Evolutionary conservation across 1,284 basidiomycete species (phyloP).

Genomic region (Cryptococcus wingfieldii): DNA sequence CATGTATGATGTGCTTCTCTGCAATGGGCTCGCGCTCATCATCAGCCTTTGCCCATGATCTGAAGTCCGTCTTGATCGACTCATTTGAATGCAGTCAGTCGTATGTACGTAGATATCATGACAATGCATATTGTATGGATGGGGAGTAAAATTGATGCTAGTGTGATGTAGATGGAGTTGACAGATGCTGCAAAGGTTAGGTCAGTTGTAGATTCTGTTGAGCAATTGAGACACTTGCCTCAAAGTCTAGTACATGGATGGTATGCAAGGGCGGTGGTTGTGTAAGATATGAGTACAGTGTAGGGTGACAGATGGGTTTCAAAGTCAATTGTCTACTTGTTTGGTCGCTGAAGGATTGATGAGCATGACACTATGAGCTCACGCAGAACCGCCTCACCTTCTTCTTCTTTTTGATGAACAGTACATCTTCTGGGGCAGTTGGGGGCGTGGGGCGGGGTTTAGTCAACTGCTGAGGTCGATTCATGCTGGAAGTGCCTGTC

Average conservation of each 20-base stretch:
- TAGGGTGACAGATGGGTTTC: not conserved
- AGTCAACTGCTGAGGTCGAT: too few species aligned
- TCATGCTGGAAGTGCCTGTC: too few species aligned
- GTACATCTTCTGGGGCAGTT: constrained; percentile 27
- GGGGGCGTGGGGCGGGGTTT: constrained; percentile 12
- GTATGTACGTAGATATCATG: not conserved
- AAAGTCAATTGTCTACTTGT: not conserved
- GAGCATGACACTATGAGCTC: not conserved
- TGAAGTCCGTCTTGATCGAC: too few species aligned
- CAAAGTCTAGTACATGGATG: not conserved
- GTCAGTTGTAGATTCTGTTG: too few species aligned
- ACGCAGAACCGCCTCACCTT: constrained; percentile 25
- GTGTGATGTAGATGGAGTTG: too few species aligned
- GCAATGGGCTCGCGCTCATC: too few species aligned
- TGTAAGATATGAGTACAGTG: not conserved
- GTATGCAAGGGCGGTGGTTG: not conserved
- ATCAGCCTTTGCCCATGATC: too few species aligned
- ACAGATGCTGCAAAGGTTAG: too few species aligned
- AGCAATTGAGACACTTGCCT: too few species aligned
- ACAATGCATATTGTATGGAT: not conserved
- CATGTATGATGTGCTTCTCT: not conserved
- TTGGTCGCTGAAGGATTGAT: not conserved
- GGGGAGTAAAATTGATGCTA: not conserved
- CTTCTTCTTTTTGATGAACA: constrained; percentile 48
- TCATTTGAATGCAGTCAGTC: too few species aligned